A percentile compares a stretch with the other conserved stretches of the same genome.
These are phyloP conservation scores for Sanghuangporus weigelae DNA, from an alignment of 1,284 basidiomycete genomes.

Conservation along the genomic window DNA sequence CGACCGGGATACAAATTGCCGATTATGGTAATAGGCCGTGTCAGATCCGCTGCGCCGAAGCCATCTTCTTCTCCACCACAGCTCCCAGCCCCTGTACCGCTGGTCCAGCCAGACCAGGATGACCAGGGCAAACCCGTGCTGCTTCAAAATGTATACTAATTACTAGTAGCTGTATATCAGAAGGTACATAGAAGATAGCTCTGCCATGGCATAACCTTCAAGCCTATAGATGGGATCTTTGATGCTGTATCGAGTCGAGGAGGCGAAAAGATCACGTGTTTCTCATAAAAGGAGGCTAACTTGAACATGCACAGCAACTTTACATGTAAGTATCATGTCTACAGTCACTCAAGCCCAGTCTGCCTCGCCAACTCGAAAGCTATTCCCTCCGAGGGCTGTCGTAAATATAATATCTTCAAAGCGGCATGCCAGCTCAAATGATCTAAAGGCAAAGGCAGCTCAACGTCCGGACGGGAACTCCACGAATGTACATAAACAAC, in stretches of 20 bases:
- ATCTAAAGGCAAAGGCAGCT: neutral
- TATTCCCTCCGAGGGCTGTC: constrained; percentile 7
- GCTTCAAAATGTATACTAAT: too few relatives aligned
- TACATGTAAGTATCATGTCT: neutral
- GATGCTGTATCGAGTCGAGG: too few relatives aligned
- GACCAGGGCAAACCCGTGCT: too few relatives aligned
- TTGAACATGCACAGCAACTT: too few relatives aligned
- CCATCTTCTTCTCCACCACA: neutral
- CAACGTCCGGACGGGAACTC: neutral
- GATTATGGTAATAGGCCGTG: too few relatives aligned
- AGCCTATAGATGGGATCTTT: too few relatives aligned
- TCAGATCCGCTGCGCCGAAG: too few relatives aligned
- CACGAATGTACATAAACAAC: neutral
- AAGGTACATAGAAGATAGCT: too few relatives aligned
- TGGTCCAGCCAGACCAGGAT: neutral
- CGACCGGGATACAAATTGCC: neutral
- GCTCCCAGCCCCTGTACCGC: neutral
- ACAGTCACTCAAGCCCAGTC: neutral
- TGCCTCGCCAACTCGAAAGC: neutral
- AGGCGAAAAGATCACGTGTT: too few relatives aligned
- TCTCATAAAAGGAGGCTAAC: too few relatives aligned
- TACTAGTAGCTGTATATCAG: too few relatives aligned
- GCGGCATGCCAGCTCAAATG: constrained; percentile 8
- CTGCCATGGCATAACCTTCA: too few relatives aligned
- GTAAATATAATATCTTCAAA: constrained; percentile 10